These are phyloP conservation scores for Neurospora intermedia DNA, from an alignment of 495 filamentous ascomycete species.

Conservation along the genomic window DNA sequence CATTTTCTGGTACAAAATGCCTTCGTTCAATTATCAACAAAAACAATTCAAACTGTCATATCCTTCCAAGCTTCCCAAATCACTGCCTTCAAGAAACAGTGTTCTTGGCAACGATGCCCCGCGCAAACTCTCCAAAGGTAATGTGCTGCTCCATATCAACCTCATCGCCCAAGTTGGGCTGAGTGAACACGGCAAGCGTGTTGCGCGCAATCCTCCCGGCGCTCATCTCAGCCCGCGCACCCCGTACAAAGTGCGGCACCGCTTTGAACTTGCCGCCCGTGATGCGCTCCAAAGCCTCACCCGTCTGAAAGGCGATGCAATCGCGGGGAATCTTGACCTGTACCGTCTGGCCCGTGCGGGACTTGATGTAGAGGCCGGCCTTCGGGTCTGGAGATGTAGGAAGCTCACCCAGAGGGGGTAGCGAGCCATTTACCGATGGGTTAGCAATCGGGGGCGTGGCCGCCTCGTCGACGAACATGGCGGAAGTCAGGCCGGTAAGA, in stretches of 20 bases:
- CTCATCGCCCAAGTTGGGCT: slow-evolving; percentile 83
- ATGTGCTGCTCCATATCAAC: slow-evolving; percentile 62
- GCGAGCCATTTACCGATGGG: slow-evolving; percentile 11
- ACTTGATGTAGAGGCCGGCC: slow-evolving; percentile 86
- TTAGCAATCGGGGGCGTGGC: slow-evolving; percentile 31
- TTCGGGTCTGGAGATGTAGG: slow-evolving; percentile 62
- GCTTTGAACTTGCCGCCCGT: slow-evolving; percentile 82
- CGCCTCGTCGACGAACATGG: slow-evolving; percentile 89
- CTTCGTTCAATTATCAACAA: background rate
- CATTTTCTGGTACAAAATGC: background rate
- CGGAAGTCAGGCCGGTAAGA: slow-evolving; percentile 83
- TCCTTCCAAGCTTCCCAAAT: background rate
- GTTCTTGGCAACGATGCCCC: slow-evolving; percentile 71
- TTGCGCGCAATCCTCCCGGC: slow-evolving; percentile 63
- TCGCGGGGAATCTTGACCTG: slow-evolving; percentile 86
- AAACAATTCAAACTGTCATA: background rate
- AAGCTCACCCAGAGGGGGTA: slow-evolving; percentile 53
- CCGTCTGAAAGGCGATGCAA: slow-evolving; percentile 92
- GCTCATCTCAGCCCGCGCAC: slow-evolving; percentile 38
- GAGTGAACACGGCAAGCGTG: slow-evolving; percentile 93
- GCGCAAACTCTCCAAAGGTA: slow-evolving; percentile 81
- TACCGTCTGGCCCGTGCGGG: slow-evolving; percentile 61
- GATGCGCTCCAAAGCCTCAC: slow-evolving; percentile 81
- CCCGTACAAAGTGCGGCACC: slow-evolving; percentile 92
- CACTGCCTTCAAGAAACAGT: slow-evolving; percentile 34